These are phyloP conservation scores for Akanthomyces uredinophilus DNA, from an alignment of 2,329 filamentous ascomycete genomes.

Conservation along the genomic window DNA sequence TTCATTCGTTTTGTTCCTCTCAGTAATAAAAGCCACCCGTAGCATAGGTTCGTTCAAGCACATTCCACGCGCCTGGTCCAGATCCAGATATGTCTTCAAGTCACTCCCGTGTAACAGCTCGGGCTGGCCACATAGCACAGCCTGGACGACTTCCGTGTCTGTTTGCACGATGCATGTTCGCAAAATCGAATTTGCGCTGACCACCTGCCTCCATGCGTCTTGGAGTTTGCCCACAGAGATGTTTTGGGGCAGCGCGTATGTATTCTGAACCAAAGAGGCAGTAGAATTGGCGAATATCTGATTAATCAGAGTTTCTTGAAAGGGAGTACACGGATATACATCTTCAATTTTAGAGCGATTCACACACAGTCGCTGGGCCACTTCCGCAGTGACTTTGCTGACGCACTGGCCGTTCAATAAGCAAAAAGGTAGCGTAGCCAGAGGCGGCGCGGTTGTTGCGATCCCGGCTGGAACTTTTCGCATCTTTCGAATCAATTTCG, in stretches of 20 bases:
- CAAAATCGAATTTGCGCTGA: constrained; percentile 30
- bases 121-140: constrained; percentile 34
- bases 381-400: not conserved
- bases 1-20: not conserved
- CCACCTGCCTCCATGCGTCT: constrained; percentile 30
- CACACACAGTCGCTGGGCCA: not conserved
- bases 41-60: constrained; percentile 31
- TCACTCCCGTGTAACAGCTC: constrained; percentile 16
- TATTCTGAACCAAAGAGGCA: constrained; percentile 18
- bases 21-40: constrained; percentile 26
- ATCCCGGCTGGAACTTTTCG: not conserved
- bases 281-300: constrained; percentile 13
- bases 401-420: not conserved
- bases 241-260: constrained; percentile 16
- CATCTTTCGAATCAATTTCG: not conserved
- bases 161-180: constrained; percentile 39
- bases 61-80: not conserved
- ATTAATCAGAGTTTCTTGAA: constrained; percentile 14
- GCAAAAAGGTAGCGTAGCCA: not conserved
- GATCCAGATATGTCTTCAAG: not conserved
- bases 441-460: not conserved
- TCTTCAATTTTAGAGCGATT: constrained; percentile 9
- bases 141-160: constrained; percentile 32
- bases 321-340: constrained; percentile 14
- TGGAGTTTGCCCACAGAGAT: constrained; percentile 19